Evolutionary conservation across 805 yeast genomes (phyloP).

Genomic region (Geotrichum ghanense): DNA sequence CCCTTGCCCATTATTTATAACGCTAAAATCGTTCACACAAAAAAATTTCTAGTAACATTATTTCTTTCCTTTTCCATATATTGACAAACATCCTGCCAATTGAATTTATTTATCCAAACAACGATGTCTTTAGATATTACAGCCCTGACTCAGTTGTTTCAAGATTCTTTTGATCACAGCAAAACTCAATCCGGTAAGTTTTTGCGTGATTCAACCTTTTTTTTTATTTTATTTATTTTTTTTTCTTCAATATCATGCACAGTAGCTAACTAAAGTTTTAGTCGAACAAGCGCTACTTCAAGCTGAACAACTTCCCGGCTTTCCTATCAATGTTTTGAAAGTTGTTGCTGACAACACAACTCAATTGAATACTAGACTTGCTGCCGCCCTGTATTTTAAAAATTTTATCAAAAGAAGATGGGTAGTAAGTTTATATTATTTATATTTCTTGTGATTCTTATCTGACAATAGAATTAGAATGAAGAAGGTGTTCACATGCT

Average conservation of each 20-base stretch:
- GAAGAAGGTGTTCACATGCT: conserved; percentile 74
- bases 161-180: conserved; percentile 1
- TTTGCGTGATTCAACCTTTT: background rate
- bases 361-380: conserved; percentile 53
- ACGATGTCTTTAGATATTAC: background rate
- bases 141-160: background rate
- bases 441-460: background rate
- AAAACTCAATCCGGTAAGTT: background rate
- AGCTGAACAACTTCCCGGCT: conserved; percentile 59
- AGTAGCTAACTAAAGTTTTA: conserved; percentile 5
- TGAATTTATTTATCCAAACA: too few relatives aligned
- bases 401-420: conserved; percentile 75
- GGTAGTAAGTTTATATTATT: conserved; percentile 40
- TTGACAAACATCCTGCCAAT: too few relatives aligned
- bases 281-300: conserved; percentile 50
- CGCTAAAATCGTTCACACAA: too few relatives aligned
- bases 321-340: conserved; percentile 63
- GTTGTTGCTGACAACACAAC: conserved; percentile 56
- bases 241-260: background rate
- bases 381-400: conserved; percentile 85
- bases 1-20: too few relatives aligned
- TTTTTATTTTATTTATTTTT: background rate
- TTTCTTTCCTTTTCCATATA: too few relatives aligned
- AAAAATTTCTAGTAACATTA: too few relatives aligned
- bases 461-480: conserved; percentile 21